These are phyloP conservation scores for Ophiostoma perfectum DNA, from an alignment of 2,329 filamentous ascomycete genomes.

Conservation along the genomic window DNA sequence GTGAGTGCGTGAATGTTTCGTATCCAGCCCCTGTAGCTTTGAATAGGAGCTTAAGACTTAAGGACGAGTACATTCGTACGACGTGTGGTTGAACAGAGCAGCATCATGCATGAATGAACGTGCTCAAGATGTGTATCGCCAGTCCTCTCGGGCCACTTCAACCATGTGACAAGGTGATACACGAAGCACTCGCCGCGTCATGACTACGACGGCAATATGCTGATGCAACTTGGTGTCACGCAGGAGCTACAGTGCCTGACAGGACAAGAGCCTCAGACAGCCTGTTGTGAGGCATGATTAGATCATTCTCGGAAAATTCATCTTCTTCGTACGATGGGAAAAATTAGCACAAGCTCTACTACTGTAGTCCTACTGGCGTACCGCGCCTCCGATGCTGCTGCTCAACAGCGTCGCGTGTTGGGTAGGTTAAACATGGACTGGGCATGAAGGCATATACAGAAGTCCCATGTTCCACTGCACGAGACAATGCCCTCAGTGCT, in stretches of 20 bases:
- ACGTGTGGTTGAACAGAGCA: too few species aligned
- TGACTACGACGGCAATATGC: neutral
- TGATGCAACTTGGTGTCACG: too few species aligned
- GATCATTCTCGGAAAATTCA: too few species aligned
- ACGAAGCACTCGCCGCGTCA: neutral
- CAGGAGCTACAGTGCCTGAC: too few species aligned
- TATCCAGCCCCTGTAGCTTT: too few species aligned
- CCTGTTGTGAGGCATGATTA: too few species aligned
- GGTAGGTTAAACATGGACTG: neutral
- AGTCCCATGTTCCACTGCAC: neutral
- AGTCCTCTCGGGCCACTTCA: too few species aligned
- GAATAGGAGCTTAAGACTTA: neutral
- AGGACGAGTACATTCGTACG: too few species aligned
- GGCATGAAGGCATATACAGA: neutral
- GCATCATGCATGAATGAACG: neutral
- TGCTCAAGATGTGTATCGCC: neutral
- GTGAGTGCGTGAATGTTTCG: too few species aligned
- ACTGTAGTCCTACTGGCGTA: conserved; percentile 2
- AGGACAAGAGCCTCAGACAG: too few species aligned
- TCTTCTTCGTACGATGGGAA: too few species aligned
- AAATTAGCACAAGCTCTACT: neutral
- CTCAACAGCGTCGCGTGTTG: neutral
- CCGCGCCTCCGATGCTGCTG: neutral
- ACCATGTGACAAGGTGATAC: conserved; percentile 1
- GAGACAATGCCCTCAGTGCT: neutral